A percentile compares a stretch with the other conserved stretches of the same genome.
These are phyloP conservation scores for Candida ficus DNA, from an alignment of 805 yeast genomes.

Conservation along the genomic window DNA sequence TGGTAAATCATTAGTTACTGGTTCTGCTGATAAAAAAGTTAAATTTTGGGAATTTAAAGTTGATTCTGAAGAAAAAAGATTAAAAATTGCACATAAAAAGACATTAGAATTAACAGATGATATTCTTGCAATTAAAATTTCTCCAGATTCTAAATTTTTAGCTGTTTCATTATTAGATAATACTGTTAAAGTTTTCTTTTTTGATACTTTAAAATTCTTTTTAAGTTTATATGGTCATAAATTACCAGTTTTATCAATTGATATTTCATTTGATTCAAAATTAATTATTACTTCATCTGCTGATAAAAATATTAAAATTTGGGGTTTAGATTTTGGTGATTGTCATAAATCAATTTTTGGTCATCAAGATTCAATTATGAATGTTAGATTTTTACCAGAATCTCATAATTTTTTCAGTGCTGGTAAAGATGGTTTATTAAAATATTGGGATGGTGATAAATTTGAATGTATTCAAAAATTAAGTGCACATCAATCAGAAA, in stretches of 20 bases:
- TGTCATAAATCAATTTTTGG: slow-evolving; percentile 96
- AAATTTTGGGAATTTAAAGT: slow-evolving; percentile 85
- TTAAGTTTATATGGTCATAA: slow-evolving; percentile 93
- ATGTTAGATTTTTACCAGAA: slow-evolving; percentile 77
- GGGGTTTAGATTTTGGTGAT: slow-evolving; percentile 99
- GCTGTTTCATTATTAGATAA: slow-evolving; percentile 87
- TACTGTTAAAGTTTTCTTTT: slow-evolving; percentile 91
- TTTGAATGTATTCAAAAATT: slow-evolving; percentile 90
- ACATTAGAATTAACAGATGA: slow-evolving; percentile 87
- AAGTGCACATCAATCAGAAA: slow-evolving; percentile 85
- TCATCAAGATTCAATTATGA: slow-evolving; percentile 94
- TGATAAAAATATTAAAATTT: slow-evolving; percentile 92
- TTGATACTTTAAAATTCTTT: slow-evolving; percentile 82
- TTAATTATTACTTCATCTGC: slow-evolving; percentile 90
- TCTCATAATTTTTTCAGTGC: slow-evolving; percentile 86
- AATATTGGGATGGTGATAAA: slow-evolving; percentile 98
- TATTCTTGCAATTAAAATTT: slow-evolving; percentile 69
- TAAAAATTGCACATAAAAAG: slow-evolving; percentile 67
- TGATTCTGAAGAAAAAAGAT: slow-evolving; percentile 50
- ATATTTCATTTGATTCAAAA: slow-evolving; percentile 85
- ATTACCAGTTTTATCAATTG: slow-evolving; percentile 88
- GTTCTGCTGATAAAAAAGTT: slow-evolving; percentile 87
- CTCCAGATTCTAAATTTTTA: slow-evolving; percentile 71
- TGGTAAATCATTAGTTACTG: slow-evolving; percentile 81
- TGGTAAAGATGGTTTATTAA: slow-evolving; percentile 82